phyloP scores from a whole-genome alignment of 495 filamentous ascomycete species.

The Lasiosphaeria miniovina region DNA sequence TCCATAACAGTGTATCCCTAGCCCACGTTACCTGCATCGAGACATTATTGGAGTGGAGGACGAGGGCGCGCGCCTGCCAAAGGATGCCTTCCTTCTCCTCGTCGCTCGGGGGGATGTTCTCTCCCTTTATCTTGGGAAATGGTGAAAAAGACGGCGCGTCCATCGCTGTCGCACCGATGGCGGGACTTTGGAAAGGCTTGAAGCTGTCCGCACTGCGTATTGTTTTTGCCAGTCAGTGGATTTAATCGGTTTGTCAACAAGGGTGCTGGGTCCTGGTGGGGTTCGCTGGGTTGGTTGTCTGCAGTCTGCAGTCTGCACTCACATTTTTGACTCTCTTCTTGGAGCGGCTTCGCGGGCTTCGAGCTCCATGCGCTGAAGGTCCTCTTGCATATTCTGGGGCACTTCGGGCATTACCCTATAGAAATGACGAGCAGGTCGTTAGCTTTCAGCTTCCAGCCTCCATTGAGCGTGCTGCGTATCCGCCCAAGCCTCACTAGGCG shows the following conservation, averaged over 20 bases:
- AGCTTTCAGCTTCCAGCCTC: conserved; percentile 17
- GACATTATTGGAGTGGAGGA: conserved; percentile 91
- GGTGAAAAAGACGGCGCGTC: conserved; percentile 83
- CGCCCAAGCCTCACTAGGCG: conserved; percentile 14
- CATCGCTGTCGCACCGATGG: conserved; percentile 24
- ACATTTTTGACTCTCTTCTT: conserved; percentile 17
- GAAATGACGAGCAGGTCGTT: conserved; percentile 18
- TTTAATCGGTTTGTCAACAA: neutral
- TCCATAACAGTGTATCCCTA: conserved; percentile 83
- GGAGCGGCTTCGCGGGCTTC: conserved; percentile 56
- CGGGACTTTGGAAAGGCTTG: conserved; percentile 43
- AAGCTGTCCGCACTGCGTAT: conserved; percentile 34
- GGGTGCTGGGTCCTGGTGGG: conserved; percentile 6
- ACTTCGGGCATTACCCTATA: conserved; percentile 58
- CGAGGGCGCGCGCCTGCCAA: conserved; percentile 74
- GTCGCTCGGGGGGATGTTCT: conserved; percentile 90
- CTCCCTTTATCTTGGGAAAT: conserved; percentile 81
- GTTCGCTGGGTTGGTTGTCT: too few relatives aligned
- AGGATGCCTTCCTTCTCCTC: conserved; percentile 88
- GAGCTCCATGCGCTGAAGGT: conserved; percentile 83
- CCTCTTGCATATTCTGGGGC: conserved; percentile 80
- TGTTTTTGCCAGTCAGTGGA: conserved; percentile 15
- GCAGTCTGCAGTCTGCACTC: too few relatives aligned
- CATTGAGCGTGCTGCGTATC: conserved; percentile 6
- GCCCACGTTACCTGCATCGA: conserved; percentile 97